Base-by-base conservation (phyloP, 2,329 filamentous ascomycete genomes). In the Neonectria hederae region DNA sequence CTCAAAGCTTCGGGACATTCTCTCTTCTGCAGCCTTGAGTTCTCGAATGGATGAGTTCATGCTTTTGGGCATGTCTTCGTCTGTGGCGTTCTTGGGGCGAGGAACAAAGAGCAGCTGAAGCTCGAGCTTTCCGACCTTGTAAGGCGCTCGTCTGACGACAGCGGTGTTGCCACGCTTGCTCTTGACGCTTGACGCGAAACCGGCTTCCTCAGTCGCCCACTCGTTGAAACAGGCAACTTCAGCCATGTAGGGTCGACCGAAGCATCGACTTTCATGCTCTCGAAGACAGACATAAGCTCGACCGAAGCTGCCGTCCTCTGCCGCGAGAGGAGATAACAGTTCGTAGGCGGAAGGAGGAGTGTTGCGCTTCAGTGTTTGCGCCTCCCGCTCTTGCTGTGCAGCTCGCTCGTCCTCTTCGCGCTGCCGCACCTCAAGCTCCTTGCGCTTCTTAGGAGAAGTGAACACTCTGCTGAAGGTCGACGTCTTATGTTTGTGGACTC, bases 11-110 rank as follows among this genome's bases (percentile, higher is more conserved):
- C 91, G 89, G 53, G 90, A 86, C 66, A 92, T 87, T 66, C 92
- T 86, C 77, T 92, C 91, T 77, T 97, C 94, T 2, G 95, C 94
- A 56, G 95, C 93, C 79, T 92, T 93, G 81, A 99, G 89, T 82
- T 98, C 96, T 19, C 96, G 88, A 72, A 98, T 92, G 78, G 94
- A 97, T 46, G 93, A 92, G 79, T 96, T 97, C 94, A 99, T 97
- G 83, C 94, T 97, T 89, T 98, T 98, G 59, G 96, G 96, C 93
- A 99, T 97, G 71, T 98, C 95, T 17, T 97, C 94, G 69, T 98
- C 96, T 54, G 89, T 89, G 30, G 90, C 86, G 48, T 91, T 92
- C 83, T 93, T 95, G 5, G 96, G 95, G 73, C 94, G 93, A 0
- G 96, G 96, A 1, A 99, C 94, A 75, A 97, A 99, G 14, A 99